phyloP scores from a whole-genome alignment of 352 stramenopile genomes.

The Phytophthora syringae region DNA sequence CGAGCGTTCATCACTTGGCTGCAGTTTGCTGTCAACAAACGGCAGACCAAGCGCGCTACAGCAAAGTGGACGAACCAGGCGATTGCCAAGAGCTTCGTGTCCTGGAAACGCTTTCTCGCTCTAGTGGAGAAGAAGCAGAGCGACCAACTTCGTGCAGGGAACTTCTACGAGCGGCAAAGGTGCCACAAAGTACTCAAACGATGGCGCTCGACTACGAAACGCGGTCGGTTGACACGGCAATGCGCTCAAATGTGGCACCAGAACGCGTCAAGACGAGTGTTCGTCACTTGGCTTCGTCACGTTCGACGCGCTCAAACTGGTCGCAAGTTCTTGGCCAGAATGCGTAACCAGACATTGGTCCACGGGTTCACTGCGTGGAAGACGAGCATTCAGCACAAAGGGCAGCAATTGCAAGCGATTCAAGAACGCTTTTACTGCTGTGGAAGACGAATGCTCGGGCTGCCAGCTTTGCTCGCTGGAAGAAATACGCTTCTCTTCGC shows the following conservation, averaged over 20 bases:
- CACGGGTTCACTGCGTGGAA: conserved; percentile 56
- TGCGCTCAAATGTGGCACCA: conserved; percentile 19
- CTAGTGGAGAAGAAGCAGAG: conserved; percentile 11
- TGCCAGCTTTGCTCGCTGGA: conserved; percentile 28
- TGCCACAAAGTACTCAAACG: not conserved
- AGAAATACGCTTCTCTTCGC: conserved; percentile 7
- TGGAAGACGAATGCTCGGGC: conserved; percentile 28
- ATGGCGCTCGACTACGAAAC: conserved; percentile 6
- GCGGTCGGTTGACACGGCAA: conserved; percentile 11
- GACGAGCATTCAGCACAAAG: conserved; percentile 18
- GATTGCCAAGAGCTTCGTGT: conserved; percentile 12
- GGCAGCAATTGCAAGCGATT: conserved; percentile 23
- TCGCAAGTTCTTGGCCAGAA: conserved; percentile 10
- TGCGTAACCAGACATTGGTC: conserved; percentile 20
- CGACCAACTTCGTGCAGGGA: conserved; percentile 12
- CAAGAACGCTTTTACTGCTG: conserved; percentile 33
- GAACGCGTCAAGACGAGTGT: conserved; percentile 13
- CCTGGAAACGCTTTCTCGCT: conserved; percentile 22
- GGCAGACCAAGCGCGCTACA: conserved; percentile 21
- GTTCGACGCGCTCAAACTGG: conserved; percentile 7
- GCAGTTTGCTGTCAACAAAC: conserved; percentile 4
- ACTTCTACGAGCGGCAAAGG: conserved; percentile 11
- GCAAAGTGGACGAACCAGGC: conserved; percentile 32
- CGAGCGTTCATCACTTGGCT: conserved; percentile 45
- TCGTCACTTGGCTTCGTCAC: conserved; percentile 25